Evolutionary conservation across 2,329 filamentous ascomycete genomes (phyloP).

Genomic region (Apiospora koreana): DNA sequence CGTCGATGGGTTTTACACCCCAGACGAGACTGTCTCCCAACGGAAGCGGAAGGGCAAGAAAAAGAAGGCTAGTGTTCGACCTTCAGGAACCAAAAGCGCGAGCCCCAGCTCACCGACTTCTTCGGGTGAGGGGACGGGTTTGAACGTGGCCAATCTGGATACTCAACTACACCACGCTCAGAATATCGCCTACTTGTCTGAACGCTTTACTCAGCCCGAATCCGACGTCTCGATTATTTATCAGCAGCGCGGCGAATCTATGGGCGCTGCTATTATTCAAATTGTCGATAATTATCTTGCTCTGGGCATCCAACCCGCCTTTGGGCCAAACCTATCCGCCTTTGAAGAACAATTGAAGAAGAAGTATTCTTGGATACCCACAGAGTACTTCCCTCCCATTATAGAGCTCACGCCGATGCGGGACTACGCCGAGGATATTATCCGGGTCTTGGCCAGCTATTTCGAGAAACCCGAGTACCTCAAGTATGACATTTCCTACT

Average conservation of each 20-base stretch:
- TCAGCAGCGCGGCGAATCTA: constrained; percentile 37
- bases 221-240: constrained; percentile 45
- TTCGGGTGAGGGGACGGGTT: background rate
- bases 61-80: constrained; percentile 35
- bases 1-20: constrained; percentile 77
- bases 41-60: constrained; percentile 31
- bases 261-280: constrained; percentile 41
- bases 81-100: background rate
- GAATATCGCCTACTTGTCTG: constrained; percentile 42
- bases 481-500: constrained; percentile 33
- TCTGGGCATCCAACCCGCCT: constrained; percentile 35
- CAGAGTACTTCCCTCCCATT: constrained; percentile 42
- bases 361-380: constrained; percentile 44
- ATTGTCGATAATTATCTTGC: constrained; percentile 46
- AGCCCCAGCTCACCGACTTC: background rate
- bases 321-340: constrained; percentile 23
- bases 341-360: constrained; percentile 35
- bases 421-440: constrained; percentile 38
- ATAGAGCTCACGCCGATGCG: constrained; percentile 36
- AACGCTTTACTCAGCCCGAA: constrained; percentile 42
- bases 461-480: constrained; percentile 41
- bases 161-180: background rate
- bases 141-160: constrained; percentile 13
- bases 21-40: constrained; percentile 39
- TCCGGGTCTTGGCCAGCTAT: constrained; percentile 42